A percentile compares a stretch with the other conserved stretches of the same genome.
Evolutionary conservation across 78 protist species (phyloP).

Genomic region (Pelomyxa schiedti): DNA sequence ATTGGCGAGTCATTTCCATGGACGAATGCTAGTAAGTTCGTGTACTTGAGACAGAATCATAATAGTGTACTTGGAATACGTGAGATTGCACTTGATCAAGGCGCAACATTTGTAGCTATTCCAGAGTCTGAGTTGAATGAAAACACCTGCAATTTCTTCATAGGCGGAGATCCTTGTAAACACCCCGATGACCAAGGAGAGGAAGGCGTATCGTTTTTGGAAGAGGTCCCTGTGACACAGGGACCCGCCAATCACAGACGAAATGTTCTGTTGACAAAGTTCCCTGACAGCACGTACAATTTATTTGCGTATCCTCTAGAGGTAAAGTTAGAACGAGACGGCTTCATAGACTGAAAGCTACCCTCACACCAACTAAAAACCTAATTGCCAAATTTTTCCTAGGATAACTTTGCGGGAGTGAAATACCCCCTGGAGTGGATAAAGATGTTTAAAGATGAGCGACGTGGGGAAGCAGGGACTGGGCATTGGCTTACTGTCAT

Average conservation of each 20-base stretch:
- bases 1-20: constrained; percentile 75
- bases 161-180: not conserved
- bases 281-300: not conserved
- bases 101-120: constrained; percentile 12
- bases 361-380: no score
- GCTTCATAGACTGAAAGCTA: no score
- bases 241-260: not conserved
- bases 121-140: constrained; percentile 10
- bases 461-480: not conserved
- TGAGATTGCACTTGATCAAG: constrained; percentile 32
- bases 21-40: constrained; percentile 19
- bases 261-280: not conserved
- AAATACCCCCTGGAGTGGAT: constrained; percentile 32
- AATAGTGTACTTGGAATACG: constrained; percentile 72
- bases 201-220: not conserved
- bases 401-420: constrained; percentile 34
- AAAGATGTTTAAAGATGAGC: not conserved
- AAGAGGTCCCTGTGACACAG: no score
- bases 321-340: no score
- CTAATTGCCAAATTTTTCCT: no score
- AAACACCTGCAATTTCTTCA: not conserved
- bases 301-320: constrained; percentile 47
- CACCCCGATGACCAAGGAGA: not conserved
- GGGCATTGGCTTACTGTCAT: not conserved
- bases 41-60: constrained; percentile 43